Evolutionary conservation across 768 basidiomycete species (phyloP).

Genomic region (Mrakia gelida): DNA sequence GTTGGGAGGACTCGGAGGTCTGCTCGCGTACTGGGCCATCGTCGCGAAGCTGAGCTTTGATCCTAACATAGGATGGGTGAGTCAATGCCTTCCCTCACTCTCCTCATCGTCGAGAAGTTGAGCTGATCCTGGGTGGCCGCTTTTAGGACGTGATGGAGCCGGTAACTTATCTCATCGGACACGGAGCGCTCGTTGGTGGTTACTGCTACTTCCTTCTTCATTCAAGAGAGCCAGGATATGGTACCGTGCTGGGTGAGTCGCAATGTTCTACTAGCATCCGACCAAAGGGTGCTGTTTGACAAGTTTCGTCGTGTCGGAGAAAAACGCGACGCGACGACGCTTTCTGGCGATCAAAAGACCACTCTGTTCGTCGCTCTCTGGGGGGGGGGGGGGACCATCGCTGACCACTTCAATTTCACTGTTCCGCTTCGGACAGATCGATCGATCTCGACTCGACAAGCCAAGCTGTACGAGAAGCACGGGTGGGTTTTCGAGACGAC

Average conservation of each 20-base stretch:
- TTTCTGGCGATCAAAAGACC: too few relatives aligned
- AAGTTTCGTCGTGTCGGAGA: background rate
- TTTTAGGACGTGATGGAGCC: slow-evolving; percentile 65
- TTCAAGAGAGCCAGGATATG: background rate
- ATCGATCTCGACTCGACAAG: slow-evolving; percentile 16
- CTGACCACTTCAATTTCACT: background rate
- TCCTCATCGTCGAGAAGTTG: background rate
- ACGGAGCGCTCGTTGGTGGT: slow-evolving; percentile 1
- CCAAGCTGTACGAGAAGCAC: slow-evolving; percentile 10
- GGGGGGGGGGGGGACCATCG: too few relatives aligned
- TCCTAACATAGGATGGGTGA: slow-evolving; percentile 15
- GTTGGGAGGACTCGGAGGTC: slow-evolving; percentile 56
- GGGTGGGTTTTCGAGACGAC: slow-evolving; percentile 2
- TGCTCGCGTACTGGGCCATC: slow-evolving; percentile 61
- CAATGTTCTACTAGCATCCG: background rate
- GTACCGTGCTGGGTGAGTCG: background rate
- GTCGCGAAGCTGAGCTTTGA: slow-evolving; percentile 60
- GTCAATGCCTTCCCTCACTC: background rate
- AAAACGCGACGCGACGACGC: too few relatives aligned
- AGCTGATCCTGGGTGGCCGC: slow-evolving; percentile 36
- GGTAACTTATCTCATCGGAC: slow-evolving; percentile 26
- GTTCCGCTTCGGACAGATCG: background rate
- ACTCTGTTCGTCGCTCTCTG: background rate
- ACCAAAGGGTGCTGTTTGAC: background rate
- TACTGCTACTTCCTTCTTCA: slow-evolving; percentile 25